Evolutionary conservation across 495 filamentous ascomycete genomes (phyloP).

Genomic region (Lasiosphaeria hispida): DNA sequence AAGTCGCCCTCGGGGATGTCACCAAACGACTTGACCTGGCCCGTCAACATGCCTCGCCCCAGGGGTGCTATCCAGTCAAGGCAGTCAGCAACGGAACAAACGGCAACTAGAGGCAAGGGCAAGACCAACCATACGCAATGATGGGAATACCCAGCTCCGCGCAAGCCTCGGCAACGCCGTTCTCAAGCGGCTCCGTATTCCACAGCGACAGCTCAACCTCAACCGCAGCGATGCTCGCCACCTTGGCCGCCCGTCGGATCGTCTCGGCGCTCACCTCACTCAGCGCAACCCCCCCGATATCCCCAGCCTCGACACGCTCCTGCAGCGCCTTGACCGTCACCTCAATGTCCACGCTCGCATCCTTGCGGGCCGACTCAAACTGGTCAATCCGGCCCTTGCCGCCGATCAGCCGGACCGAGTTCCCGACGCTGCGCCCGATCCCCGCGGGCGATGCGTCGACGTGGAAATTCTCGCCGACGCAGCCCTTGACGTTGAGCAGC

Average conservation of each 20-base stretch:
- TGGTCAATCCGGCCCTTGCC: constrained; percentile 81
- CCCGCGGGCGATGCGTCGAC: constrained; percentile 62
- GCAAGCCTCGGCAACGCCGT: constrained; percentile 71
- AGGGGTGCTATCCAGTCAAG: constrained; percentile 11
- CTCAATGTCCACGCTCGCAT: constrained; percentile 53
- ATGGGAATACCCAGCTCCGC: constrained; percentile 70
- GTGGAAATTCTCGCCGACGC: constrained; percentile 29
- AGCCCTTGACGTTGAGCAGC: constrained; percentile 65
- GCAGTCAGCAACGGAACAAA: neutral
- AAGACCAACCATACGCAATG: constrained; percentile 61
- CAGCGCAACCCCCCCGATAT: constrained; percentile 72
- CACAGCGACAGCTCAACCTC: constrained; percentile 83
- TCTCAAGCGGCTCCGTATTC: constrained; percentile 62
- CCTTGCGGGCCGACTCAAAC: constrained; percentile 75
- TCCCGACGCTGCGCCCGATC: constrained; percentile 66
- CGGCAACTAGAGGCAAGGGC: neutral
- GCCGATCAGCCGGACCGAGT: constrained; percentile 59
- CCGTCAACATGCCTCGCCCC: constrained; percentile 48
- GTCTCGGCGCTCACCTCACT: constrained; percentile 73
- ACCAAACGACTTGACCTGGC: constrained; percentile 57
- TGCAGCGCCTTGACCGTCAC: constrained; percentile 53
- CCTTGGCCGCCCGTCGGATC: constrained; percentile 67
- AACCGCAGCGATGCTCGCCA: constrained; percentile 68
- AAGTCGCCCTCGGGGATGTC: constrained; percentile 65
- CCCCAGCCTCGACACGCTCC: constrained; percentile 66